Percentiles rank a stretch among this genome's conserved stretches.
phyloP scores from a whole-genome alignment of 2,329 filamentous ascomycete genomes.

The Cadophora luteo-olivacea region DNA sequence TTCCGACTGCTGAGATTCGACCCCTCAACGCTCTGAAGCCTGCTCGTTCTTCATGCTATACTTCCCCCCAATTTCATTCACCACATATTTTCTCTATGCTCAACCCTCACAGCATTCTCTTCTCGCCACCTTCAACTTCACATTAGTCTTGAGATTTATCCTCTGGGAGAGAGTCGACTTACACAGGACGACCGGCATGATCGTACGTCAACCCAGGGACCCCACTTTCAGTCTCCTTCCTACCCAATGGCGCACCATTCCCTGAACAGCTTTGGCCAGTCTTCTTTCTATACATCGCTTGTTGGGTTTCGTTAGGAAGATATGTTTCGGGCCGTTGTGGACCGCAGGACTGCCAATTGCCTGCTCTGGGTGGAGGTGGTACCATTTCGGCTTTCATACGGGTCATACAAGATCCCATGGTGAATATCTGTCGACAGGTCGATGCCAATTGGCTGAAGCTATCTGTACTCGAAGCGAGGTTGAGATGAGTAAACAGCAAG shows the following conservation, averaged over 20 bases:
- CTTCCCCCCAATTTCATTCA: neutral
- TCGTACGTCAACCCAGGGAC: slow-evolving; percentile 35
- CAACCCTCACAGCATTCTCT: slow-evolving; percentile 26
- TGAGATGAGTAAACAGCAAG: slow-evolving; percentile 4
- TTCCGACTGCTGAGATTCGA: neutral
- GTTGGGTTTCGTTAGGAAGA: neutral
- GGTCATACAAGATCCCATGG: slow-evolving; percentile 25
- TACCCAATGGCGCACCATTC: slow-evolving; percentile 24
- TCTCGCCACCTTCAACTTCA: slow-evolving; percentile 28
- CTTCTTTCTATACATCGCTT: slow-evolving; percentile 1
- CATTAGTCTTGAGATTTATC: neutral
- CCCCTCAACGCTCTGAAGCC: neutral
- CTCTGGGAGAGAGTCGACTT: slow-evolving; percentile 6
- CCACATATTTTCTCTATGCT: slow-evolving; percentile 24
- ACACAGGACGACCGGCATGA: slow-evolving; percentile 35
- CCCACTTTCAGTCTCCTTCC: slow-evolving; percentile 30
- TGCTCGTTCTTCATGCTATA: neutral
- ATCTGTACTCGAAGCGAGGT: slow-evolving; percentile 2
- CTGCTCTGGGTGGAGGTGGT: slow-evolving; percentile 16
- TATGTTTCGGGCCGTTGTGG: slow-evolving; percentile 22
- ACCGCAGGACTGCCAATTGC: slow-evolving; percentile 14
- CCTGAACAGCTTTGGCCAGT: neutral
- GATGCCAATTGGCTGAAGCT: neutral
- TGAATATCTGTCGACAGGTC: neutral
- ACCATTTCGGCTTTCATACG: slow-evolving; percentile 25